These are phyloP conservation scores for Pseudocercospora ulei DNA, from an alignment of 2,329 filamentous ascomycete genomes.

Conservation along the genomic window DNA sequence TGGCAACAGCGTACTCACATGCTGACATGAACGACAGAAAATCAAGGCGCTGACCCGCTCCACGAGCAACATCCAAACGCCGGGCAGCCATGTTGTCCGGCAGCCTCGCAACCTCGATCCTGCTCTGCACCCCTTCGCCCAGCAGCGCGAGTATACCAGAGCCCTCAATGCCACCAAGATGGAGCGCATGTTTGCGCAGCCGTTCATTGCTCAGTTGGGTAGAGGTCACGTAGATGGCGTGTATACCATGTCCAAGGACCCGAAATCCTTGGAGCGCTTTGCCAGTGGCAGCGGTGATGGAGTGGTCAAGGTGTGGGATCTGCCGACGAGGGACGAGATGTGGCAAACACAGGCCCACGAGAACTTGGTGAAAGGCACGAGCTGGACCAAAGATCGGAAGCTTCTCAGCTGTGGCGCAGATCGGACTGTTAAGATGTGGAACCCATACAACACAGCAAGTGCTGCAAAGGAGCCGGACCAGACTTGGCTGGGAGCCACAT, in stretches of 20 bases:
- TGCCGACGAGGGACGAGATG: slow-evolving; percentile 60
- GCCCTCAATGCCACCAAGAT: slow-evolving; percentile 79
- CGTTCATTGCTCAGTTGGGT: slow-evolving; percentile 78
- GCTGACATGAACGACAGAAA: slow-evolving; percentile 37
- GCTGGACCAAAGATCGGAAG: slow-evolving; percentile 78
- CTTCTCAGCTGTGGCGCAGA: slow-evolving; percentile 80
- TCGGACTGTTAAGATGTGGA: slow-evolving; percentile 78
- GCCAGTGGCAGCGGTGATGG: slow-evolving; percentile 85
- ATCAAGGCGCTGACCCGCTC: slow-evolving; percentile 59
- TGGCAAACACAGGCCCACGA: slow-evolving; percentile 78
- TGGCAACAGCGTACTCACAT: neutral
- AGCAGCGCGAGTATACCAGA: slow-evolving; percentile 72
- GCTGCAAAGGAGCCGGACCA: slow-evolving; percentile 63
- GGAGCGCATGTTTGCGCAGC: slow-evolving; percentile 80
- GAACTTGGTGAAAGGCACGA: slow-evolving; percentile 83
- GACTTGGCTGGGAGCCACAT: slow-evolving; percentile 74
- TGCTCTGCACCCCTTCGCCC: slow-evolving; percentile 78
- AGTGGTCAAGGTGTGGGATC: slow-evolving; percentile 85
- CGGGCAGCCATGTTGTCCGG: slow-evolving; percentile 57
- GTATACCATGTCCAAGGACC: slow-evolving; percentile 43
- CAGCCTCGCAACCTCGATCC: slow-evolving; percentile 67
- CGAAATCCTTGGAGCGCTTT: slow-evolving; percentile 40
- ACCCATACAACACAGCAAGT: slow-evolving; percentile 66
- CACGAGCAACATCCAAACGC: slow-evolving; percentile 54
- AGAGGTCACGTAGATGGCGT: slow-evolving; percentile 81